Base-by-base conservation (phyloP, 192 early-diverging fungal species). In the Gamsiella multidivaricata region DNA sequence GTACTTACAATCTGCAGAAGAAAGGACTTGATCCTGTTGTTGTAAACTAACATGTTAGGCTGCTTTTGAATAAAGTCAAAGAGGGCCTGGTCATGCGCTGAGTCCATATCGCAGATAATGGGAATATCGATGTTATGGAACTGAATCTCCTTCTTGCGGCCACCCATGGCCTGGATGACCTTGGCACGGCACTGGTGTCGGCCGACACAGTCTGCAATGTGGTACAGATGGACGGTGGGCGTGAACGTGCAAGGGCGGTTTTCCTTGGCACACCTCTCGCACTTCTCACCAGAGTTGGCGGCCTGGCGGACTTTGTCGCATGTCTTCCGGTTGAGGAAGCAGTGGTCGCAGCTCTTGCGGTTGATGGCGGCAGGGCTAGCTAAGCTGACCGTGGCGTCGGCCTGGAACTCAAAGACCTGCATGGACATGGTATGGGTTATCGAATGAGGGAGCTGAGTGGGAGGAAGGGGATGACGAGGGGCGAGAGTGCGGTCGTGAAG, bases 141-240 rank as follows among this genome's bases (percentile, higher is more conserved):
- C 54, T 78, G 59, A 26, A 69, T 66, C 8, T 68, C 61, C 43
- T 78, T 78, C 65, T 69, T 78, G 60, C 65, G 53, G 11, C 74
- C 74, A n/a, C 74, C 74, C 74, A 78, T 78, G 29, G 74, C 74
- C 61, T 78, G 74, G 61, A 78, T 61, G 15, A 78, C 74, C 49
- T 78, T 78, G 60, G 74, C 74, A 22, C 74, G 65, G 41, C 74
- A 78, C 17, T 78, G 74, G 36, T 78, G 74, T n/a, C 74, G 74
- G 17, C 74, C 74, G 12, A 78, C 74, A 54, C 74, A 78, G 46
- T 78, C 74, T 11, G 74, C 74, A 39, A 78, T 78, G 20, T 78
- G 74, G 61, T 78, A 78, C 5, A 78, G 54, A 53, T 78, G 74
- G 15, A 78, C 74, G 9, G 74, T 78, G 5, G 74, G 74, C 6